These are phyloP conservation scores for Rickenella mellea DNA, from an alignment of 768 basidiomycete genomes.

Conservation along the genomic window DNA sequence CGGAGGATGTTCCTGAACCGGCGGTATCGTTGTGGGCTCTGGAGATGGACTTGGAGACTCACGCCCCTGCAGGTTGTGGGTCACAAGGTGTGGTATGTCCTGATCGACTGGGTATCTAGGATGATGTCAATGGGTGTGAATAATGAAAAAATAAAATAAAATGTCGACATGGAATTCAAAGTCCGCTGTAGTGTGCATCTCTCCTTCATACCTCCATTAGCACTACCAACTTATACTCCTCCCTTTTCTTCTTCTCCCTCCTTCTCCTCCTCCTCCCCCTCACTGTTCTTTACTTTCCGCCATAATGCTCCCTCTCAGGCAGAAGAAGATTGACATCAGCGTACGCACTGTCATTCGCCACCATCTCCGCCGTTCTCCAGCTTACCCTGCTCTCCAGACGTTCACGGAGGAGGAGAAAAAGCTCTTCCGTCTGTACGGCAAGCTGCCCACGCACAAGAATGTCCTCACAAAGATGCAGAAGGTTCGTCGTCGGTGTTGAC, in stretches of 20 bases:
- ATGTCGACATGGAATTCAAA: no score
- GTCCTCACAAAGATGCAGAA: slow-evolving; percentile 92
- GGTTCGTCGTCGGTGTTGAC: slow-evolving; percentile 33
- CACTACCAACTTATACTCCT: slow-evolving; percentile 12
- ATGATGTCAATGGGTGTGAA: no score
- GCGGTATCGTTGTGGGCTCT: no score
- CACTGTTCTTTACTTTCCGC: slow-evolving; percentile 14
- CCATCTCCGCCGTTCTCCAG: slow-evolving; percentile 8
- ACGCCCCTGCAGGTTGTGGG: no score
- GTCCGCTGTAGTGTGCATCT: not conserved
- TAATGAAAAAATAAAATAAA: no score
- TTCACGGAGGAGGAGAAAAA: slow-evolving; percentile 86
- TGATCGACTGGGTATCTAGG: no score
- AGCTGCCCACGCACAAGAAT: slow-evolving; percentile 90
- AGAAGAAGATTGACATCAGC: slow-evolving; percentile 92
- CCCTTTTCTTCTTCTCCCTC: slow-evolving; percentile 7
- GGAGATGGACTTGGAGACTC: no score
- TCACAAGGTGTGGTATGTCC: no score
- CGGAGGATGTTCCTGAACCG: no score
- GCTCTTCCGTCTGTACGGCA: slow-evolving; percentile 91
- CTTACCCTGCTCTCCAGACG: slow-evolving; percentile 35
- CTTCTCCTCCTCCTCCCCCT: slow-evolving; percentile 13
- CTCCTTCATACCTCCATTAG: slow-evolving; percentile 1
- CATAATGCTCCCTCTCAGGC: slow-evolving; percentile 64
- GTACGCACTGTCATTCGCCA: slow-evolving; percentile 35